A percentile compares a stretch with the other conserved stretches of the same genome.
phyloP scores from a whole-genome alignment of 352 stramenopile species.

The Phytophthora palmivora region DNA sequence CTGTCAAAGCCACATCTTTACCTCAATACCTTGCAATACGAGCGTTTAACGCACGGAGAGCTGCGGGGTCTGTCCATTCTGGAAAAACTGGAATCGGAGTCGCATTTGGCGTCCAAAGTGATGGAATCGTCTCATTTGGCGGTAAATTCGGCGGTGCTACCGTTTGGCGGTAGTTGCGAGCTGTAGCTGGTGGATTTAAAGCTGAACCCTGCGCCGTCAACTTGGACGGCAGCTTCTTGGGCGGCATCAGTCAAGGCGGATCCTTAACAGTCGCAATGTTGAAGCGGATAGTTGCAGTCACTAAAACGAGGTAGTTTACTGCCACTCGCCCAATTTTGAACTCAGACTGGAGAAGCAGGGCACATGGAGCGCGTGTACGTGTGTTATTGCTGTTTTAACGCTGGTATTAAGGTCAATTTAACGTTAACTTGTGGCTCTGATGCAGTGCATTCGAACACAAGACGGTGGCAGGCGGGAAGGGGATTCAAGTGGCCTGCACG shows the following conservation, averaged over 20 bases:
- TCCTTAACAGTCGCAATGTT: slow-evolving; percentile 20
- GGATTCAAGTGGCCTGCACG: slow-evolving; percentile 57
- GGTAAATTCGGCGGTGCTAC: slow-evolving; percentile 34
- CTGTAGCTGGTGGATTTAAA: slow-evolving; percentile 7
- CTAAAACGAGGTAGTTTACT: slow-evolving; percentile 7
- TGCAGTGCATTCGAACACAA: slow-evolving; percentile 51
- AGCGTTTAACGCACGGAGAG: slow-evolving; percentile 26
- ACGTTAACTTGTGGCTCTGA: neutral
- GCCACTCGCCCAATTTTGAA: neutral
- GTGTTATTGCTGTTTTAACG: neutral
- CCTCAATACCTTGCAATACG: neutral
- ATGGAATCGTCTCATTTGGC: slow-evolving; percentile 39
- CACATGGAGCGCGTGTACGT: slow-evolving; percentile 32
- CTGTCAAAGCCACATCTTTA: neutral
- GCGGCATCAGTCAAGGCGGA: slow-evolving; percentile 35
- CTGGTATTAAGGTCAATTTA: neutral
- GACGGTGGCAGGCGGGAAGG: slow-evolving; percentile 65
- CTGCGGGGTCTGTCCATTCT: slow-evolving; percentile 56
- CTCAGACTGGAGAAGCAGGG: slow-evolving; percentile 11
- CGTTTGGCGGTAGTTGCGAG: slow-evolving; percentile 30
- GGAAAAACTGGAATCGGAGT: slow-evolving; percentile 59
- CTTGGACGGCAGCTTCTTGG: slow-evolving; percentile 53
- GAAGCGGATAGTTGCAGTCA: slow-evolving; percentile 17
- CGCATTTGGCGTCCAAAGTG: slow-evolving; percentile 47
- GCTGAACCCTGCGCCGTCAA: slow-evolving; percentile 31